phyloP scores from a whole-genome alignment of 495 filamentous ascomycete species.

The Aspergillus sclerotiicarbonarius region DNA sequence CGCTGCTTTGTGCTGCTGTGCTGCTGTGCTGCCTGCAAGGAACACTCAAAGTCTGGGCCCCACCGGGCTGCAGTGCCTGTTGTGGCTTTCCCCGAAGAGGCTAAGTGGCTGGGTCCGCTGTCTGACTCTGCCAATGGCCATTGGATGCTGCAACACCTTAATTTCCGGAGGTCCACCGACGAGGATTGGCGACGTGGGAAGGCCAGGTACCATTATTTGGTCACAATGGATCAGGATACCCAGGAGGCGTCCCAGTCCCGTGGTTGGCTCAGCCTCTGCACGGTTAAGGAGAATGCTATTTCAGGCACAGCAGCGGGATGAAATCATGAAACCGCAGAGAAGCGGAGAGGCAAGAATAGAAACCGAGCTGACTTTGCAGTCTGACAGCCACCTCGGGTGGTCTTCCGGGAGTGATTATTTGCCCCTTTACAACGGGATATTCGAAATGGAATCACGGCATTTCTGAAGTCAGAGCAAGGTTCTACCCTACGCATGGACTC shows the following conservation, averaged over 20 bases:
- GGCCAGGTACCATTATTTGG: background rate
- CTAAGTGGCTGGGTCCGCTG: background rate
- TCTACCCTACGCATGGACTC: background rate
- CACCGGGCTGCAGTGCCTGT: background rate
- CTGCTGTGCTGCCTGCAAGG: constrained; percentile 3
- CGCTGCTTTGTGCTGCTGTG: background rate
- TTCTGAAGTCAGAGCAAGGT: background rate
- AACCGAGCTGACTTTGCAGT: background rate
- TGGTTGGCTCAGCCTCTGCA: background rate
- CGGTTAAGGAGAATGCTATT: background rate
- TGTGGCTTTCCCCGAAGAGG: background rate
- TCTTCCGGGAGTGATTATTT: background rate
- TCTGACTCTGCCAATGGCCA: background rate
- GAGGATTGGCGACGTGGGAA: background rate
- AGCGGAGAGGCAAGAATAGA: background rate
- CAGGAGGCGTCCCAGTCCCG: background rate
- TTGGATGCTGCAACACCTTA: constrained; percentile 5
- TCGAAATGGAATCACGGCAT: background rate
- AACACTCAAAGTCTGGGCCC: background rate
- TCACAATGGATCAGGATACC: background rate
- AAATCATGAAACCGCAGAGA: background rate
- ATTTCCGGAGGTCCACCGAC: constrained; percentile 2
- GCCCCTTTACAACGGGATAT: background rate
- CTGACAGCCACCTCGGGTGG: background rate
- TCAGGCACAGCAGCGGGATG: background rate